Evolutionary conservation across 495 filamentous ascomycete species (phyloP).

Genomic region (Penicillium flavigenum): DNA sequence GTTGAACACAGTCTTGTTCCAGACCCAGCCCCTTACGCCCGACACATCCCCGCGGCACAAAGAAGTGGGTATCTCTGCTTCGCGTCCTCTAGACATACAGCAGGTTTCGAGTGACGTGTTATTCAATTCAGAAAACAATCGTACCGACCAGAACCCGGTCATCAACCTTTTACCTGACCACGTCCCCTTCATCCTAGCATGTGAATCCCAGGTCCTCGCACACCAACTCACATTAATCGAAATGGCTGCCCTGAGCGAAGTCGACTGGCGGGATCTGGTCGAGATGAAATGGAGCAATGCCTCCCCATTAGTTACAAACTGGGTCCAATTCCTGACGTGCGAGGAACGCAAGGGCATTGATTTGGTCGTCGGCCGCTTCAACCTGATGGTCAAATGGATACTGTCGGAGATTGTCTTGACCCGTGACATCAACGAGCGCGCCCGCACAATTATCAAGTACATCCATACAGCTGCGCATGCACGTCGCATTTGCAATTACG

Average conservation of each 20-base stretch:
- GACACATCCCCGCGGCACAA: slow-evolving; percentile 48
- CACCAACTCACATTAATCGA: slow-evolving; percentile 96
- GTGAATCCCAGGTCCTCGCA: slow-evolving; percentile 84
- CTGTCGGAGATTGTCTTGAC: slow-evolving; percentile 90
- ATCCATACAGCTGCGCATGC: slow-evolving; percentile 90
- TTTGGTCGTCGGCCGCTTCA: slow-evolving; percentile 94
- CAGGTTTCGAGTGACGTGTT: slow-evolving; percentile 42
- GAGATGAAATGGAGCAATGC: slow-evolving; percentile 89
- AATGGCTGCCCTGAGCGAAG: slow-evolving; percentile 91
- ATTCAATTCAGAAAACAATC: slow-evolving; percentile 38
- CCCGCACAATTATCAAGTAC: slow-evolving; percentile 80
- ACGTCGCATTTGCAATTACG: slow-evolving; percentile 85
- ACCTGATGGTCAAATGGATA: slow-evolving; percentile 96
- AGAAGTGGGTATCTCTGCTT: slow-evolving; percentile 17
- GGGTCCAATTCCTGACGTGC: slow-evolving; percentile 90
- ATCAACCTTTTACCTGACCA: slow-evolving; percentile 47
- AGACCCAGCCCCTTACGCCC: slow-evolving; percentile 50
- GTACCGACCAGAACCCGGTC: slow-evolving; percentile 12
- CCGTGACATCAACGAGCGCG: slow-evolving; percentile 75
- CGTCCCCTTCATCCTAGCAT: slow-evolving; percentile 88
- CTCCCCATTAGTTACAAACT: slow-evolving; percentile 61
- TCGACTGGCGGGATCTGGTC: slow-evolving; percentile 97
- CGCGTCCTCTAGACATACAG: slow-evolving; percentile 29
- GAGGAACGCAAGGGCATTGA: slow-evolving; percentile 85
- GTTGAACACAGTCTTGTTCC: slow-evolving; percentile 40